Conservation (phyloP, 768 basidiomycete species). For the Hygrophorus pudorinus region DNA sequence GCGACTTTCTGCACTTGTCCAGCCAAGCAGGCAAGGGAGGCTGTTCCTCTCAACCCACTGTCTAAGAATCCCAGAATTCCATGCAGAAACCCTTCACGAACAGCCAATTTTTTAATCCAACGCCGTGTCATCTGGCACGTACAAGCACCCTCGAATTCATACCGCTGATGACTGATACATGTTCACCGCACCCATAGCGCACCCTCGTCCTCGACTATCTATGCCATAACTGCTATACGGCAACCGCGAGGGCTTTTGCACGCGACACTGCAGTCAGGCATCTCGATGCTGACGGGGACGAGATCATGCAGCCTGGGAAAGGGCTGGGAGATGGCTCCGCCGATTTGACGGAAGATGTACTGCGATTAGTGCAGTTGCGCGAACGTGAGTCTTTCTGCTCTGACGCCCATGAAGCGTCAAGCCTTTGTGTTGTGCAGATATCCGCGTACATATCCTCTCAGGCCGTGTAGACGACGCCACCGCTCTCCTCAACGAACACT, state of each 20-base stretch:
- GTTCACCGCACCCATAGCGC: constrained; percentile 29
- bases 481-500: constrained; percentile 55
- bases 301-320: constrained; percentile 29
- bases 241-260: constrained; percentile 59
- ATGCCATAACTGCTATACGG: constrained; percentile 61
- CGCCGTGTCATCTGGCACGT: constrained; percentile 11
- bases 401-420: too few species aligned
- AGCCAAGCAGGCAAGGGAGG: too few species aligned
- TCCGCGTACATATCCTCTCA: constrained; percentile 56
- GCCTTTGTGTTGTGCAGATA: constrained; percentile 35
- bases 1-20: too few species aligned
- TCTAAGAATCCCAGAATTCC: neutral
- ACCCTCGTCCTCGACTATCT: constrained; percentile 69
- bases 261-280: constrained; percentile 52
- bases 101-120: constrained; percentile 3
- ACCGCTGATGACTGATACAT: neutral
- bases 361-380: constrained; percentile 40
- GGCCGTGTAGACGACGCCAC: constrained; percentile 72
- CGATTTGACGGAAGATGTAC: constrained; percentile 26
- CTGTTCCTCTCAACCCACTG: too few species aligned
- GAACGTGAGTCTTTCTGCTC: constrained; percentile 34
- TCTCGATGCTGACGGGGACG: constrained; percentile 64
- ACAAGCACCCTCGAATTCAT: neutral
- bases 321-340: constrained; percentile 7
- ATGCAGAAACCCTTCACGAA: neutral